phyloP scores from a whole-genome alignment of 371 early-diverging fungal species.

The Mucor saturninus region DNA sequence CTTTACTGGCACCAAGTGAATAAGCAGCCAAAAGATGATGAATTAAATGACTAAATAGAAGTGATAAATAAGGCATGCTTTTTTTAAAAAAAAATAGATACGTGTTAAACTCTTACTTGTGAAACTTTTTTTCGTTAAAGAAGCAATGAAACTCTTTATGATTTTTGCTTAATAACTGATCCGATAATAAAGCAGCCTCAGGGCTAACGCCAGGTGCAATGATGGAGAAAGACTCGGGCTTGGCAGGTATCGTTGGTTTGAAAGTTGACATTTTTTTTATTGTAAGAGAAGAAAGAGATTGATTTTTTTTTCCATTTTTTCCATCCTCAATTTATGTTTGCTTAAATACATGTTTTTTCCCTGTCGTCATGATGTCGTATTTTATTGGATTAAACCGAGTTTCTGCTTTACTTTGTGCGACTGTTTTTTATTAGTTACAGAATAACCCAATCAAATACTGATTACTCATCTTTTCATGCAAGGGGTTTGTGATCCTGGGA shows the following conservation, averaged over 20 bases:
- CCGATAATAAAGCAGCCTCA: conserved; percentile 31
- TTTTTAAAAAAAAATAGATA: not conserved
- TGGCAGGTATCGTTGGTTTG: conserved; percentile 10
- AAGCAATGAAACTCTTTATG: conserved; percentile 45
- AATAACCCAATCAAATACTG: not conserved
- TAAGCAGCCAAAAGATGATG: conserved; percentile 64
- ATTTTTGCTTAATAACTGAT: conserved; percentile 41
- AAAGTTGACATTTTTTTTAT: conserved; percentile 19
- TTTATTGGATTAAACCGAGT: not conserved
- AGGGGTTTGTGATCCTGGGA: too few relatives aligned
- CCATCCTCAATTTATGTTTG: too few relatives aligned
- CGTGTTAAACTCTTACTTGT: conserved; percentile 37
- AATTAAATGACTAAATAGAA: conserved; percentile 44
- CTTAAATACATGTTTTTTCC: not conserved
- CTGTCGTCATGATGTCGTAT: not conserved
- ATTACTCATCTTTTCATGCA: not conserved
- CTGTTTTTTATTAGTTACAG: not conserved
- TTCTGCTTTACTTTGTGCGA: not conserved
- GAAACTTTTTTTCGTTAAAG: conserved; percentile 50
- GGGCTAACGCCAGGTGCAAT: conserved; percentile 47
- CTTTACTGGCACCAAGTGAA: conserved; percentile 55
- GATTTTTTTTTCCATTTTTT: too few relatives aligned
- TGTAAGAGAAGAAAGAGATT: not conserved
- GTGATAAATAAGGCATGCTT: not conserved
- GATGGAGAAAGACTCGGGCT: conserved; percentile 29